phyloP scores from a whole-genome alignment of 192 early-diverging fungal genomes.

The Pilobolus umbonatus region DNA sequence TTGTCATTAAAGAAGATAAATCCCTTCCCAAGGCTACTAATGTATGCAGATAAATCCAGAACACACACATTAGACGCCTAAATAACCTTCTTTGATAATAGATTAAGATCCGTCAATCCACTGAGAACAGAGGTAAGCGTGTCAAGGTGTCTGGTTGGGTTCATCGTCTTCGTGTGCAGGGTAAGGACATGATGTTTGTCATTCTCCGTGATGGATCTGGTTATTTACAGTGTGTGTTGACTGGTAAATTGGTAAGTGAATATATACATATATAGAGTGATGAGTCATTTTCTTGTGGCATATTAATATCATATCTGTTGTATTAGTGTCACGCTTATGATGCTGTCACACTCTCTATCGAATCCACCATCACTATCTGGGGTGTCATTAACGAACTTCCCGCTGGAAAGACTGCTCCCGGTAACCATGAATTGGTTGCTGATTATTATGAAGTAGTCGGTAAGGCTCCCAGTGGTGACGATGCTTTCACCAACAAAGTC shows the following conservation, averaged over 20 bases:
- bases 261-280: not conserved
- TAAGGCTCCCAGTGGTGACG: constrained; percentile 90
- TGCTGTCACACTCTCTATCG: constrained; percentile 85
- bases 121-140: constrained; percentile 64
- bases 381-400: constrained; percentile 87
- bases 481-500: constrained; percentile 88
- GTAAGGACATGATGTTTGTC: constrained; percentile 95
- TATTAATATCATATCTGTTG: constrained; percentile 6
- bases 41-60: constrained; percentile 29
- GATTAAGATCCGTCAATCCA: constrained; percentile 74
- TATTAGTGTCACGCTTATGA: constrained; percentile 88
- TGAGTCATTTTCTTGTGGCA: constrained; percentile 1
- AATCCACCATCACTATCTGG: constrained; percentile 88
- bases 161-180: constrained; percentile 91
- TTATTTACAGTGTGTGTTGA: constrained; percentile 90
- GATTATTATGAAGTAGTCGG: constrained; percentile 96
- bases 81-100: constrained; percentile 10
- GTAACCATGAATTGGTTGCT: constrained; percentile 88
- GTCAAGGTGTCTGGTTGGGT: constrained; percentile 95
- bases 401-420: constrained; percentile 93
- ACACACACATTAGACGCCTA: not conserved
- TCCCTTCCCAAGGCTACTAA: constrained; percentile 67
- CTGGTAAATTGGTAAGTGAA: constrained; percentile 66
- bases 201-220: constrained; percentile 94
- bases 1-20: constrained; percentile 70